Base-by-base conservation (phyloP, 371 early-diverging fungal genomes). In the Phascolomyces articulosus region DNA sequence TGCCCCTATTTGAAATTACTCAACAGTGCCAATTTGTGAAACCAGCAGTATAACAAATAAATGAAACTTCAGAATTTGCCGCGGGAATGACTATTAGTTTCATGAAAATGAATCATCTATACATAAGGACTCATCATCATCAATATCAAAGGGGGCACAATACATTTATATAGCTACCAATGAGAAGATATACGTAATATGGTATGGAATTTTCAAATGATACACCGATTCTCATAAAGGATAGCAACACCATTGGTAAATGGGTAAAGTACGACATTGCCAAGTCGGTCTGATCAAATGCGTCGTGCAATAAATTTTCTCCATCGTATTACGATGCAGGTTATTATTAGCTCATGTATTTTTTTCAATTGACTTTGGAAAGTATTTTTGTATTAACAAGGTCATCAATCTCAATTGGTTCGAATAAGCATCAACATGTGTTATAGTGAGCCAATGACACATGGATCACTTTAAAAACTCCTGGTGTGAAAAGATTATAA, bases 11-110 rank as follows among this genome's bases (percentile, higher is more conserved):
- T 60, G 54, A 18, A 68, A 63, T 21, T 38, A 41, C 21, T 60
- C 29, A 6, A 28, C 54, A 0, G 48, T 55, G 7, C 53, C 20
- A n/a, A 1, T 27, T 18, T 20, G 64, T 62, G 16, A 68, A 41
- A 2, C 68, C 68, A 3, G 64, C n/a, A n/a, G n/a, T n/a, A n/a
- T 68, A 10, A 55, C 68, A n/a, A 68, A 28, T n/a, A 15, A 68
- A 29, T 1, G 63, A 58, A 9, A 63, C 29, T 29, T 63, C 60
- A 0, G 68, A 68, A 47, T 59, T 40, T 23, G n/a, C 68, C 68
- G 29, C 68, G 68, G 15, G 64, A 68, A 15, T 63, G 48, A 27
- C 64, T 60, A 24, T 63, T 51, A 41, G 56, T 58, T 40, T 59
- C 31, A 21, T 55, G 58, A n/a, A 68, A 29, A 15, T 55, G 47